These are phyloP conservation scores for Teratosphaeria zuluensis DNA, from an alignment of 2,329 filamentous ascomycete species.

Conservation along the genomic window DNA sequence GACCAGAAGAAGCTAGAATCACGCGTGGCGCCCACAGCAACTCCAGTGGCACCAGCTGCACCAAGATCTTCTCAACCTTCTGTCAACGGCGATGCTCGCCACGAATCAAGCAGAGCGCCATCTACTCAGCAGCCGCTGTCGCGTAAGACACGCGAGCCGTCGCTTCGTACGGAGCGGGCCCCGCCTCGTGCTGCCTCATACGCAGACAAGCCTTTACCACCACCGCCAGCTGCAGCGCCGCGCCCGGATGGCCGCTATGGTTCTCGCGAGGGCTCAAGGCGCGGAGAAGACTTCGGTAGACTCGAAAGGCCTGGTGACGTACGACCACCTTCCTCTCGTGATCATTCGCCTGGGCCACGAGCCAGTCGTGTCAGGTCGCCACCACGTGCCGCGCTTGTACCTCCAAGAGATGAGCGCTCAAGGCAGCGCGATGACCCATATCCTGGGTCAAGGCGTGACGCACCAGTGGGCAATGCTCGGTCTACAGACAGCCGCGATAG, in stretches of 20 bases:
- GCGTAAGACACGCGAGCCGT: slow-evolving; percentile 36
- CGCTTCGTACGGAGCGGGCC: slow-evolving; percentile 22
- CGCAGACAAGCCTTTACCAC: slow-evolving; percentile 6
- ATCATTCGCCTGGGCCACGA: slow-evolving; percentile 30
- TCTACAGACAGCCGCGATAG: slow-evolving; percentile 4
- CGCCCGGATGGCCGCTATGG: slow-evolving; percentile 13
- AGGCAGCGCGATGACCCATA: slow-evolving; percentile 13
- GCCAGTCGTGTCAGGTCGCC: slow-evolving; percentile 30
- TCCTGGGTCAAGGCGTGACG: slow-evolving; percentile 1
- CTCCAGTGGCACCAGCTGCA: neutral
- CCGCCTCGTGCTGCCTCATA: neutral
- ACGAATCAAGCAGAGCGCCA: slow-evolving; percentile 19
- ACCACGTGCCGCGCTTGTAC: slow-evolving; percentile 8
- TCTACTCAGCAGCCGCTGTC: slow-evolving; percentile 19
- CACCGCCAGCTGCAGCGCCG: neutral
- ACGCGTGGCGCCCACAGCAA: slow-evolving; percentile 1
- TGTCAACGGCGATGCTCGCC: neutral
- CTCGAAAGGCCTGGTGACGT: slow-evolving; percentile 34
- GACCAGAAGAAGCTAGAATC: neutral
- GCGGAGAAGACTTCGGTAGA: slow-evolving; percentile 30
- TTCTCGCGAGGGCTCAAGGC: slow-evolving; percentile 19
- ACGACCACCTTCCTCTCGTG: slow-evolving; percentile 23
- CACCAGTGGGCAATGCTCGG: slow-evolving; percentile 2
- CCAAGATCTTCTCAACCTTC: slow-evolving; percentile 1
- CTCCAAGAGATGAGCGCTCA: slow-evolving; percentile 27